Percentiles rank a stretch among this genome's conserved stretches.
These are phyloP conservation scores for Pseudoscleropodium purum DNA, from an alignment of 225 moss, liverwort and hornwort genomes.

Conservation along the genomic window DNA sequence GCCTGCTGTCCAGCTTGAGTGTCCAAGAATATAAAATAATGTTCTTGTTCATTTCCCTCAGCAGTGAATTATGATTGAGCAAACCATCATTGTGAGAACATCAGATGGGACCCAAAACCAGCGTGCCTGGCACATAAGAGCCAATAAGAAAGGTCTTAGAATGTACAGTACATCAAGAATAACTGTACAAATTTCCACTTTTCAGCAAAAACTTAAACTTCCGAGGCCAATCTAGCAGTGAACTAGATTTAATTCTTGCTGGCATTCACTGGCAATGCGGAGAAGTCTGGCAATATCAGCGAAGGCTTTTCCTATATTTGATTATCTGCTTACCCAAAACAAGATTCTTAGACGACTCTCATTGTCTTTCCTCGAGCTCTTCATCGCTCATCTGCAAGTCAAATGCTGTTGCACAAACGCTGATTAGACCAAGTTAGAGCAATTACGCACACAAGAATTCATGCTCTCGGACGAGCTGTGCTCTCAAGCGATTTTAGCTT, in stretches of 20 bases:
- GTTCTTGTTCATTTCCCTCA: neutral
- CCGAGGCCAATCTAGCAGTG: neutral
- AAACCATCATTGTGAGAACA: slow-evolving; percentile 14
- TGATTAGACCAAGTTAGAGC: neutral
- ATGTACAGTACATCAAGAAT: slow-evolving; percentile 12
- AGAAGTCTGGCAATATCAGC: neutral
- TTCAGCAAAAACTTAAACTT: neutral
- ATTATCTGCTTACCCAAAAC: neutral
- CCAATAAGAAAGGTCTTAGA: neutral
- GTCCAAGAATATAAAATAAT: neutral
- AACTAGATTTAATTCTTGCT: neutral
- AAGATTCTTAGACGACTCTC: neutral
- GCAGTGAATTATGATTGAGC: slow-evolving; percentile 21
- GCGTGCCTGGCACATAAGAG: slow-evolving; percentile 2
- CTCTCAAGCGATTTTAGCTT: neutral
- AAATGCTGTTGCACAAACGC: neutral
- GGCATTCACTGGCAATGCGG: neutral
- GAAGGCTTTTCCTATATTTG: neutral
- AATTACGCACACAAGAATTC: neutral
- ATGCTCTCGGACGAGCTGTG: neutral
- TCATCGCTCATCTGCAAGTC: neutral
- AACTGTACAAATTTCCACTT: neutral
- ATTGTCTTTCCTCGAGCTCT: neutral
- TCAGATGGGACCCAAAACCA: slow-evolving; percentile 11
- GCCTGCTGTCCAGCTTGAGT: neutral